Base-by-base conservation (phyloP, 495 filamentous ascomycete species). In the Beverwykella pulmonaria region DNA sequence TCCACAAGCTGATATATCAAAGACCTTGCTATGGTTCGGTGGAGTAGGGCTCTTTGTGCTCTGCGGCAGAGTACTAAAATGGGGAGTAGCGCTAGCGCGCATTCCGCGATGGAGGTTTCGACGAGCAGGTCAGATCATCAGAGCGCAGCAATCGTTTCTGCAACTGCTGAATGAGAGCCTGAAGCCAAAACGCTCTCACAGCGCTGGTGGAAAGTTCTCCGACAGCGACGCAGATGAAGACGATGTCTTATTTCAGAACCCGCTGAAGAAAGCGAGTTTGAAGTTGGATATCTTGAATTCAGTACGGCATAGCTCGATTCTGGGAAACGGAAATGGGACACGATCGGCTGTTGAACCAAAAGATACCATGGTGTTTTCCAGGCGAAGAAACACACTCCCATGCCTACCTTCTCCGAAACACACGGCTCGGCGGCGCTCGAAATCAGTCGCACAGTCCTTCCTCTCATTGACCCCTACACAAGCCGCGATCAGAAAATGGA, bases 91-190 rank as follows among this genome's bases (percentile, higher is more conserved):
- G 53, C 78, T 98, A 46, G 92, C 93, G 19, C 81, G 95, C 44
- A 90, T 98, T 36, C 94, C 94, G 1, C 90, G 84, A 64, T 97
- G 93, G 91, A 89, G 92, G 34, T 93, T 98, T 68, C 84, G 87
- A 65, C 85, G 87, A 20, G 75, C 82, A 14, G 79, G 79, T 0
- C 77, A 76, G 14, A 67, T 77, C 25, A 78, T 81, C 25, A 77
- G 77, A 60, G 80, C 81, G 15, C 78, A 76, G 19, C 81, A 81
- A 48, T 77, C 77, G 14, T 77, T 86, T 52, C 65, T 87, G n/a
- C 80, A 82, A 64, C 70, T 78, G 30, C 75, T 88, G 39, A 82
- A 83, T 34, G 77, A 82, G 10, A 53, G 63, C 22, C 34, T 72
- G 23, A 61, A 36, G 63, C 47, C 59, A 1, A 47, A 36, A 15